phyloP scores from a whole-genome alignment of 2,329 filamentous ascomycete species.

The Lasiodiplodia sp. region DNA sequence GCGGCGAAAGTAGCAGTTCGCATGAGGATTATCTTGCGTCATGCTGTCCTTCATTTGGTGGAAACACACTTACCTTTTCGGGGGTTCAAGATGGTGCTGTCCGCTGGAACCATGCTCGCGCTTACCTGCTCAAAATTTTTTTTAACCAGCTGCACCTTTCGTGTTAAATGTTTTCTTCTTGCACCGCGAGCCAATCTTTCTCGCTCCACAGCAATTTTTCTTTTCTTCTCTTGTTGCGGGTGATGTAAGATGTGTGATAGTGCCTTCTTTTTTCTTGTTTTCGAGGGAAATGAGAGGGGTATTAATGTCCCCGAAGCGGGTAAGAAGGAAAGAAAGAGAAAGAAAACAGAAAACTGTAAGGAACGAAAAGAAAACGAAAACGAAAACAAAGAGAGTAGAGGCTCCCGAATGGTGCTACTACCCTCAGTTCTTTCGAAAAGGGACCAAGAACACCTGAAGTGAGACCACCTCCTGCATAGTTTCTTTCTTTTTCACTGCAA shows the following conservation, averaged over 20 bases:
- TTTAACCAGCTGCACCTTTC: not conserved
- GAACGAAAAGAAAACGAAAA: not conserved
- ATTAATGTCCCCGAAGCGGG: conserved; percentile 7
- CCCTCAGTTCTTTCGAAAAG: not conserved
- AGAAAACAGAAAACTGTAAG: not conserved
- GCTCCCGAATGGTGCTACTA: not conserved
- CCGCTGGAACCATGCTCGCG: not conserved
- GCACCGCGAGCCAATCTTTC: conserved; percentile 3
- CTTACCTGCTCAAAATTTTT: not conserved
- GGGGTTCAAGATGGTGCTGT: not conserved
- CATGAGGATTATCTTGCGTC: not conserved
- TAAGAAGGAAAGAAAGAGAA: not conserved
- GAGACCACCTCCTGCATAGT: not conserved
- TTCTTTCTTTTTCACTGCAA: not conserved
- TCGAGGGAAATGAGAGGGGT: conserved; percentile 5
- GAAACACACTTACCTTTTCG: not conserved
- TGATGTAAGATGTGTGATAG: conserved; percentile 1
- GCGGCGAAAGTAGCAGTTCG: not conserved
- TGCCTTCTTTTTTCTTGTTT: conserved; percentile 26
- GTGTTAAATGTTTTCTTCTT: not conserved
- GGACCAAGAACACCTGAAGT: not conserved
- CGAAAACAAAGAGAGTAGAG: not conserved
- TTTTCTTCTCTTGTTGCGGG: not conserved
- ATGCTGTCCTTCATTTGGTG: not conserved
- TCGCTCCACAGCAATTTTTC: conserved; percentile 1